These are phyloP conservation scores for Solanum chiquidenum DNA, from an alignment of 257 asterid genomes.

Conservation along the genomic window DNA sequence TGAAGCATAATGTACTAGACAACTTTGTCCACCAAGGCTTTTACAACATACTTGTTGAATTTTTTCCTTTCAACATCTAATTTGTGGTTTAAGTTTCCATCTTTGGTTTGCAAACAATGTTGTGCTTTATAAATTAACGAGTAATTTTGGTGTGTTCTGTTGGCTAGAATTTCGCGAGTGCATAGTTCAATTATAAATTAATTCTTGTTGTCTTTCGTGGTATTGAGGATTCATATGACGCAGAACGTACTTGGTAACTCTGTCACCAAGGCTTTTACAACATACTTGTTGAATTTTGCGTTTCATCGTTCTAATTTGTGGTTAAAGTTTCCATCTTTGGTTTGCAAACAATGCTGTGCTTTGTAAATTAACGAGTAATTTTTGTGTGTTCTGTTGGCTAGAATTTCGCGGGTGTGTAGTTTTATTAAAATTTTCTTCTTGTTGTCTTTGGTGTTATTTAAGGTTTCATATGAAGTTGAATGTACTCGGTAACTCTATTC, in stretches of 20 bases:
- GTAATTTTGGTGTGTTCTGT: not conserved
- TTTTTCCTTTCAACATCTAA: not conserved
- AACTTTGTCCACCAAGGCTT: no score
- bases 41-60: not conserved
- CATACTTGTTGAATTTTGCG: not conserved
- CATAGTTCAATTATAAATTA: not conserved
- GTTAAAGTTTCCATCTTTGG: not conserved
- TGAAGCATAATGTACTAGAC: not conserved
- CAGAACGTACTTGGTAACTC: not conserved
- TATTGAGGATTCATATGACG: not conserved
- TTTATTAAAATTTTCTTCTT: not conserved
- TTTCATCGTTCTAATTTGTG: not conserved
- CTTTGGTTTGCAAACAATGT: not conserved
- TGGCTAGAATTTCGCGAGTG: not conserved
- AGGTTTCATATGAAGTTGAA: not conserved
- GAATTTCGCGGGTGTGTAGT: not conserved
- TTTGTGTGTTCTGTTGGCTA: not conserved
- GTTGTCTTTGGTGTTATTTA: not conserved
- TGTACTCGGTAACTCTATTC: not conserved
- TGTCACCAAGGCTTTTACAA: not conserved
- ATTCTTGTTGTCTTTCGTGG: not conserved
- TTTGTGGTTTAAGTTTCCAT: not conserved
- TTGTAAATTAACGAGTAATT: not conserved
- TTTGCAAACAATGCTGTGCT: not conserved
- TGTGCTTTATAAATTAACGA: not conserved